Evolutionary conservation across 495 filamentous ascomycete genomes (phyloP), one percentile per base, ranked within the genome.

Genomic region (Xylaria palmicola): DNA sequence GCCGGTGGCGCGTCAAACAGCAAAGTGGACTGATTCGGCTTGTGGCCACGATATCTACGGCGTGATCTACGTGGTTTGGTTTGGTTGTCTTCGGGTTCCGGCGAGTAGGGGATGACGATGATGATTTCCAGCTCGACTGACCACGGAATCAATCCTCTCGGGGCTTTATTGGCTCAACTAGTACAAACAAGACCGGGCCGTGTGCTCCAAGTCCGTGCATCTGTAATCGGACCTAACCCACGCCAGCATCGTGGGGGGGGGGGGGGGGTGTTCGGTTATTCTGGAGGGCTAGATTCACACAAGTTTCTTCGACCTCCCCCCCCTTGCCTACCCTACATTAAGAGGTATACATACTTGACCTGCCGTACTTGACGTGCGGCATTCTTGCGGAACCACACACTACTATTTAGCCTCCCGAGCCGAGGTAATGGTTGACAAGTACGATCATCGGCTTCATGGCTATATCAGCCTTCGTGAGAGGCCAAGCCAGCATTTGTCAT

Each of bases 191-290:
- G n/a, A 39, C 47, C 49, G 47, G 36, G 39, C 44, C 36, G 57
- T 37, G 30, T 45, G 54, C 50, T 61, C 59, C 59, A 61, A 45
- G 40, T 40, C 17, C 15, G 40, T 55, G 59, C 59, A 55, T 55
- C 41, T 61, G 39, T 61, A 61, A 61, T 61, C 59, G 59, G 59
- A 61, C 59, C 59, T 61, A 61, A 61, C 59, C 50, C 49, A 61
- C 39, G 32, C 41, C 4, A 39, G 49, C 39, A 61, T 61, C 50
- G 59, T 52, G 19, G 40, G 26, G 15, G 24, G 10, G 19, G n/a
- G 26, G 22, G 45, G 7, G 45, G 53, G 53, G 39, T n/a, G 36
- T 10, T 43, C 45, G 3, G 32, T 30, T 19, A 19, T 32, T 26
- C 26, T 10, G 37, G n/a, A n/a, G n/a, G n/a, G n/a, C n/a, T n/a